A percentile compares a stretch with the other conserved stretches of the same genome.
These are phyloP conservation scores for Sarocladium brachiariae DNA, from an alignment of 2,329 filamentous ascomycete genomes.

Conservation along the genomic window DNA sequence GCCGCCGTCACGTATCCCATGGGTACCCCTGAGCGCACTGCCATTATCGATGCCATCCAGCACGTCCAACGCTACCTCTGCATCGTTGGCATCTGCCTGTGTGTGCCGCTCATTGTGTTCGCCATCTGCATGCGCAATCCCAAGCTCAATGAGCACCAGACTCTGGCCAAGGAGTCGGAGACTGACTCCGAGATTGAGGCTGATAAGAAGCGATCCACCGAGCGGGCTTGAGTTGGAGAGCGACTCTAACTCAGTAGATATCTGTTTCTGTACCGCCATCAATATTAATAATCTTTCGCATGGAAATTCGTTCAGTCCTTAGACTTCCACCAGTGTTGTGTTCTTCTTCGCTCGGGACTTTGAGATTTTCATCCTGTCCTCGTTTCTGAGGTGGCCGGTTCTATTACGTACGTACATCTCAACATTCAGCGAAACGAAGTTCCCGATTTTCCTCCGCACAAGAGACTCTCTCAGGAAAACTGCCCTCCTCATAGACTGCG, in stretches of 20 bases:
- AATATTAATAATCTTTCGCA: too few relatives aligned
- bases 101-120: conserved; percentile 40
- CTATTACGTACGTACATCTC: neutral
- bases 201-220: neutral
- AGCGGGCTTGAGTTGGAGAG: neutral
- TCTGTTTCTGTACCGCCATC: too few relatives aligned
- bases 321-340: too few relatives aligned
- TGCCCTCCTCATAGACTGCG: too few relatives aligned
- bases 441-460: too few relatives aligned
- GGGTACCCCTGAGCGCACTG: conserved; percentile 35
- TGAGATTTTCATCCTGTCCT: too few relatives aligned
- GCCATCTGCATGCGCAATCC: conserved; percentile 37
- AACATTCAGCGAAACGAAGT: too few relatives aligned
- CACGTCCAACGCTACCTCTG: conserved; percentile 39
- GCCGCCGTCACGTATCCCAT: conserved; percentile 29
- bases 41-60: conserved; percentile 38
- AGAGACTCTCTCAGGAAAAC: too few relatives aligned
- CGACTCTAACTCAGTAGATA: too few relatives aligned
- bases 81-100: conserved; percentile 42
- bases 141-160: conserved; percentile 38
- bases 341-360: too few relatives aligned
- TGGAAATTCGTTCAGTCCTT: too few relatives aligned
- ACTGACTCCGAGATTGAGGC: conserved; percentile 14
- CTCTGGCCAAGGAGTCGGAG: conserved; percentile 27
- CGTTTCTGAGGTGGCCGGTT: neutral